Evolutionary conservation across 2,329 filamentous ascomycete genomes (phyloP).

Genomic region (Hypoxylon sp.): DNA sequence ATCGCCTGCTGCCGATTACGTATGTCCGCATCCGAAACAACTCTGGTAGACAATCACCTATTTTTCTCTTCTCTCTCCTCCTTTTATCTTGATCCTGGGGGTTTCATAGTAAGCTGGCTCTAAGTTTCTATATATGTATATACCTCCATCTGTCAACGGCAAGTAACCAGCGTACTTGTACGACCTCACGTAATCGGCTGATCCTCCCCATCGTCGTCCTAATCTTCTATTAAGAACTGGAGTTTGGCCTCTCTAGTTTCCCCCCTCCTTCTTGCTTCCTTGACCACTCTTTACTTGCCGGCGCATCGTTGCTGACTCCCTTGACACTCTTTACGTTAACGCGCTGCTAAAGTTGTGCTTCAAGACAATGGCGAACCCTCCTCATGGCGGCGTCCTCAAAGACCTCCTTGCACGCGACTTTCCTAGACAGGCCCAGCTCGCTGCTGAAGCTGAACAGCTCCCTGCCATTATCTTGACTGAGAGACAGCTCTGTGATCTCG

Average conservation of each 20-base stretch:
- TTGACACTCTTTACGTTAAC: constrained; percentile 14
- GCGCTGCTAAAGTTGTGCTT: neutral
- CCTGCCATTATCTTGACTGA: constrained; percentile 88
- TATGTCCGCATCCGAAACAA: constrained; percentile 17
- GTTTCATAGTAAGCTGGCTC: constrained; percentile 13
- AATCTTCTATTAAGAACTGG: constrained; percentile 23
- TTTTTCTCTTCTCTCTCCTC: constrained; percentile 8
- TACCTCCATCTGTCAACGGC: constrained; percentile 19
- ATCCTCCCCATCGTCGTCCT: constrained; percentile 7
- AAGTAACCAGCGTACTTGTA: constrained; percentile 19
- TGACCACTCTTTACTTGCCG: constrained; percentile 6
- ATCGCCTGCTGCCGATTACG: constrained; percentile 30
- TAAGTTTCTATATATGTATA: constrained; percentile 25
- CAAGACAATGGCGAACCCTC: constrained; percentile 73
- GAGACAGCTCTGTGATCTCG: constrained; percentile 96
- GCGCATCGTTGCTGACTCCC: constrained; percentile 21
- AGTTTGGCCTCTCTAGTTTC: constrained; percentile 2
- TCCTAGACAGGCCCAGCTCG: constrained; percentile 82
- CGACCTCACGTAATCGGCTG: constrained; percentile 12
- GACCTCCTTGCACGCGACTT: constrained; percentile 95
- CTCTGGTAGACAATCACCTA: constrained; percentile 4
- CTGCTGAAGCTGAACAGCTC: constrained; percentile 85
- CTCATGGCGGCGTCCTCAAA: constrained; percentile 95
- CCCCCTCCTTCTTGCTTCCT: constrained; percentile 6
- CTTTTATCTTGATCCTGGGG: constrained; percentile 15